These are phyloP conservation scores for Sclerotinia subarctica DNA, from an alignment of 2,329 filamentous ascomycete genomes.

Conservation along the genomic window DNA sequence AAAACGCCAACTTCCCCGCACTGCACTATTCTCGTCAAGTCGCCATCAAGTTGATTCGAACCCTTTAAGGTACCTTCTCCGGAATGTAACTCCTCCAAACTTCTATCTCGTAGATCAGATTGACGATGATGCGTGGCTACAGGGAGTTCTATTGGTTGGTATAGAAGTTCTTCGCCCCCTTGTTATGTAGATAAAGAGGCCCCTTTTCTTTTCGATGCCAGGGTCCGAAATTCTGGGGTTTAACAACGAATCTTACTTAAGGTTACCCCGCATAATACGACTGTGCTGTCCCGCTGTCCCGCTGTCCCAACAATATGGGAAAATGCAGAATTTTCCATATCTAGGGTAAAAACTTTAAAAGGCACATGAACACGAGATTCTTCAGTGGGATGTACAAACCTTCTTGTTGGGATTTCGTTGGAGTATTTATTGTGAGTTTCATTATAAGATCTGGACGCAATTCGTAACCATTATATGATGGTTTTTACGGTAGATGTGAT, in stretches of 20 bases:
- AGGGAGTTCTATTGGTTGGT: background rate
- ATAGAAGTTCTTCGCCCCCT: background rate
- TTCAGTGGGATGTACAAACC: background rate
- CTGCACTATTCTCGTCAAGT: background rate
- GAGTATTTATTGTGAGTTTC: background rate
- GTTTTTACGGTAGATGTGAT: background rate
- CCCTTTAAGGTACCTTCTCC: background rate
- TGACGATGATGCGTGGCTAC: background rate
- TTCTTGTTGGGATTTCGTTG: background rate
- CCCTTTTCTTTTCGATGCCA: background rate
- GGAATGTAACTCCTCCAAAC: background rate
- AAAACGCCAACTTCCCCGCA: background rate
- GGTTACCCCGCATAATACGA: too few relatives aligned
- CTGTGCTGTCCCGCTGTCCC: background rate
- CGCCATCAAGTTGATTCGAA: too few relatives aligned
- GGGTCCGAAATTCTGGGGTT: background rate
- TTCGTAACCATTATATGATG: background rate
- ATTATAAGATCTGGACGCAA: background rate
- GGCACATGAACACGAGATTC: slow-evolving; percentile 14
- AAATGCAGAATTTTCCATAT: background rate
- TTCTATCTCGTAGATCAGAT: background rate
- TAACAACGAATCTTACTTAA: background rate
- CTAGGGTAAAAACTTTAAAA: background rate
- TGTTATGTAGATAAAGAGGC: background rate
- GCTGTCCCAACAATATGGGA: background rate